Evolutionary conservation across 2,329 filamentous ascomycete genomes (phyloP).

Genomic region (Rhytidhysteron rufulum): DNA sequence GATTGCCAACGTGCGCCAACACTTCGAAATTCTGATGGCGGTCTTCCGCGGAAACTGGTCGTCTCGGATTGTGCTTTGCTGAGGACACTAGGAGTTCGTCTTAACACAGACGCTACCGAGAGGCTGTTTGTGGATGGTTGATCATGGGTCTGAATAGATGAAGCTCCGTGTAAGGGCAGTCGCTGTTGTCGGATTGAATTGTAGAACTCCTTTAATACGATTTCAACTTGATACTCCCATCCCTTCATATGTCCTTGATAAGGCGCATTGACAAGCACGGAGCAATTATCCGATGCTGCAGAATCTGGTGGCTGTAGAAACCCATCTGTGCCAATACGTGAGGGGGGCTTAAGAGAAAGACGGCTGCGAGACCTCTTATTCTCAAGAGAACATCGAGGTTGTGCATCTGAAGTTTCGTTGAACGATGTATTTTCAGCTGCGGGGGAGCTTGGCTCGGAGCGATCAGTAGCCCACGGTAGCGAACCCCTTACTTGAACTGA

Average conservation of each 20-base stretch:
- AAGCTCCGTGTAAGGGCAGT: slow-evolving; percentile 77
- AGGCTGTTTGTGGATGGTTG: slow-evolving; percentile 57
- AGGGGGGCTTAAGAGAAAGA: slow-evolving; percentile 40
- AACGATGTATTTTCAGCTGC: slow-evolving; percentile 23
- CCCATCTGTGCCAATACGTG: slow-evolving; percentile 33
- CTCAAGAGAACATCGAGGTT: slow-evolving; percentile 32
- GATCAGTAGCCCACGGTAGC: slow-evolving; percentile 32
- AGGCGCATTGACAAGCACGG: slow-evolving; percentile 71
- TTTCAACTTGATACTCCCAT: slow-evolving; percentile 87
- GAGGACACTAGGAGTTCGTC: slow-evolving; percentile 82
- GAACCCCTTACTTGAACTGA: slow-evolving; percentile 31
- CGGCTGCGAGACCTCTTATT: slow-evolving; percentile 36
- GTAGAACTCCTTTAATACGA: slow-evolving; percentile 90
- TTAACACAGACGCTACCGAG: slow-evolving; percentile 68
- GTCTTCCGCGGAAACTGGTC: slow-evolving; percentile 67
- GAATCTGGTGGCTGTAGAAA: slow-evolving; percentile 29
- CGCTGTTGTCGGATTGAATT: slow-evolving; percentile 80
- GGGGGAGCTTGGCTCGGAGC: slow-evolving; percentile 32
- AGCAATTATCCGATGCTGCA: slow-evolving; percentile 54
- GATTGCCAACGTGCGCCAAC: slow-evolving; percentile 72
- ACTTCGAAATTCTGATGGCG: slow-evolving; percentile 58
- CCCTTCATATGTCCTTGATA: slow-evolving; percentile 71
- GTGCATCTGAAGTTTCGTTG: slow-evolving; percentile 19
- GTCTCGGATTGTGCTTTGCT: slow-evolving; percentile 91
- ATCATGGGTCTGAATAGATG: slow-evolving; percentile 45